A percentile compares a stretch with the other conserved stretches of the same genome.
These are phyloP conservation scores for Pulveroboletus sp. DNA, from an alignment of 768 basidiomycete genomes.

Conservation along the genomic window DNA sequence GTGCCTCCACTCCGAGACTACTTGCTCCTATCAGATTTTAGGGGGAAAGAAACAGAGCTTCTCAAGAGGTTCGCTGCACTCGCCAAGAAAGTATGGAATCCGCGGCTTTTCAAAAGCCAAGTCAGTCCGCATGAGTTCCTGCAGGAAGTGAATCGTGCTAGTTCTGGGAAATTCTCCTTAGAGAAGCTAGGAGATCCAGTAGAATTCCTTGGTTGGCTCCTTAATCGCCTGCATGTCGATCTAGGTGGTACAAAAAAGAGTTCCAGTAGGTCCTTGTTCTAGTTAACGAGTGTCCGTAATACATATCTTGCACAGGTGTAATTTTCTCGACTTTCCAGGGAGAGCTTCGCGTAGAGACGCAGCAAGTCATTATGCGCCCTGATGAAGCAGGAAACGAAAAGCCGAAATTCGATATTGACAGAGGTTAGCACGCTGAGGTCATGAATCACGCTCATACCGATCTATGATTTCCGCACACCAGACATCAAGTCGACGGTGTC, in stretches of 20 bases:
- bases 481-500: conserved; percentile 83
- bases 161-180: conserved; percentile 85
- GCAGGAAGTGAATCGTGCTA: conserved; percentile 91
- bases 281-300: conserved; percentile 17
- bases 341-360: conserved; percentile 86
- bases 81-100: conserved; percentile 95
- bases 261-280: conserved; percentile 61
- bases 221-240: conserved; percentile 91
- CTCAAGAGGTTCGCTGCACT: conserved; percentile 83
- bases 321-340: conserved; percentile 95
- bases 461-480: conserved; percentile 33
- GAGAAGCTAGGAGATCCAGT: conserved; percentile 95
- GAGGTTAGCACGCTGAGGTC: conserved; percentile 53
- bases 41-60: conserved; percentile 78
- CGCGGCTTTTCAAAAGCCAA: conserved; percentile 93
- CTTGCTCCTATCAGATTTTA: conserved; percentile 71
- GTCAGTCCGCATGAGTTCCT: conserved; percentile 98
- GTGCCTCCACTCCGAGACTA: conserved; percentile 86
- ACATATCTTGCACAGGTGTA: conserved; percentile 52
- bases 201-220: conserved; percentile 92
- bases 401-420: conserved; percentile 90
- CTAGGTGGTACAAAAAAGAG: conserved; percentile 90
- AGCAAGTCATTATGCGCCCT: conserved; percentile 84
- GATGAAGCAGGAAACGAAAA: conserved; percentile 72
- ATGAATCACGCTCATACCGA: conserved; percentile 8